These are phyloP conservation scores for Mimosa bimucronata DNA, from an alignment of 306 rosid genomes.

Conservation along the genomic window DNA sequence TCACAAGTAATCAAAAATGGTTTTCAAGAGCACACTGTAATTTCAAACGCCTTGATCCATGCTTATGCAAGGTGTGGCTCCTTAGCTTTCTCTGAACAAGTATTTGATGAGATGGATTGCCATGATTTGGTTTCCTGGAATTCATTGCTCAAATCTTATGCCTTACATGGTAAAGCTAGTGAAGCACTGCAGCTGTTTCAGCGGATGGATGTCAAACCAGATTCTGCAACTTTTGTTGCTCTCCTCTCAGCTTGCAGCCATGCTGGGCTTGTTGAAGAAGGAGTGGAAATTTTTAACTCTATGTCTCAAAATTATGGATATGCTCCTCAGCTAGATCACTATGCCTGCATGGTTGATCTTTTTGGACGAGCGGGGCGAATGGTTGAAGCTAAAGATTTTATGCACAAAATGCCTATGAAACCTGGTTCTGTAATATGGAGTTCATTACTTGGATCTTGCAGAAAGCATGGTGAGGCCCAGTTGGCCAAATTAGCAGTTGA, in stretches of 20 bases:
- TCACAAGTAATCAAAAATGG: conserved; percentile 70
- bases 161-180: conserved; percentile 75
- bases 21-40: conserved; percentile 62
- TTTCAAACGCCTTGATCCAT: conserved; percentile 82
- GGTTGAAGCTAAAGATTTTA: conserved; percentile 66
- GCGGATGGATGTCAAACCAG: conserved; percentile 59
- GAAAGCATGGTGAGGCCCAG: conserved; percentile 69
- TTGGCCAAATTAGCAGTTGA: conserved; percentile 78
- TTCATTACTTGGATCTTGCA: conserved; percentile 84
- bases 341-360: conserved; percentile 90
- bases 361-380: conserved; percentile 82
- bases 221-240: conserved; percentile 79
- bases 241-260: conserved; percentile 91
- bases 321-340: conserved; percentile 74
- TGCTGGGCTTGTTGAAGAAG: conserved; percentile 77
- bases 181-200: conserved; percentile 69
- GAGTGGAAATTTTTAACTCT: conserved; percentile 56
- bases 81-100: conserved; percentile 65
- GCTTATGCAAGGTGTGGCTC: conserved; percentile 85
- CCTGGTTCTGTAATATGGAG: conserved; percentile 95
- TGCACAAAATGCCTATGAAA: conserved; percentile 73
- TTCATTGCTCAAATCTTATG: conserved; percentile 82
- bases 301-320: conserved; percentile 55
- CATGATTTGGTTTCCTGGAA: conserved; percentile 87
- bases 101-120: conserved; percentile 53